Conservation (phyloP, 331 rosid genomes). For the Rhamnella rubrinervis region DNA sequence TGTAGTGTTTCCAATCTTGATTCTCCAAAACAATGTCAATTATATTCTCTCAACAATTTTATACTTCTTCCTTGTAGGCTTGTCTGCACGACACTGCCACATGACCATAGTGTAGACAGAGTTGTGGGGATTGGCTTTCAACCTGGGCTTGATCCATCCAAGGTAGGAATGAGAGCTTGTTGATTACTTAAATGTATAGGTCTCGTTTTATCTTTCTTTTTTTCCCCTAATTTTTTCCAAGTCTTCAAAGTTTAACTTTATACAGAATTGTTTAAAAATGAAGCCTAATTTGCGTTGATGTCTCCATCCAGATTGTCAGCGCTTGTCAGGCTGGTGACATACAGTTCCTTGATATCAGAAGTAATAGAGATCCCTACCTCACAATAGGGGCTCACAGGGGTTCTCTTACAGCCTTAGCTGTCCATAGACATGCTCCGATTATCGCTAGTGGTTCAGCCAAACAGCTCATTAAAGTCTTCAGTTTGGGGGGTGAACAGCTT, state of each 20-base stretch:
- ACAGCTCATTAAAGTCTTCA: conserved; percentile 85
- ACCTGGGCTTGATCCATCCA: conserved; percentile 90
- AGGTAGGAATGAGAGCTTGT: conserved; percentile 50
- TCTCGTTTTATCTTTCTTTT: not conserved
- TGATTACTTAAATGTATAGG: not conserved
- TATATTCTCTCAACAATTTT: no score
- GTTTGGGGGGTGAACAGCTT: conserved; percentile 78
- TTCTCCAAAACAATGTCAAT: not conserved
- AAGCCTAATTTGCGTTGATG: not conserved
- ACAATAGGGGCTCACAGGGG: conserved; percentile 87
- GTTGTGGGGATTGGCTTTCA: conserved; percentile 97
- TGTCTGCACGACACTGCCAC: conserved; percentile 71
- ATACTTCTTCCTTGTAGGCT: conserved; percentile 46
- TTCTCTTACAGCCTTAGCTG: conserved; percentile 91
- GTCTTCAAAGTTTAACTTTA: not conserved
- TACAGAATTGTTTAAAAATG: not conserved
- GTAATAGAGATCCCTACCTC: conserved; percentile 51
- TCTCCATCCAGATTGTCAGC: conserved; percentile 71
- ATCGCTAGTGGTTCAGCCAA: conserved; percentile 96
- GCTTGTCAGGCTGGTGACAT: conserved; percentile 98
- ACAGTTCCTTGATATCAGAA: conserved; percentile 93
- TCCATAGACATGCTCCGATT: conserved; percentile 94
- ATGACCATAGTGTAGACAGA: conserved; percentile 64
- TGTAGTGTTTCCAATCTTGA: no score
- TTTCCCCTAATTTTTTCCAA: not conserved